Evolutionary conservation across 441 rosid genomes (phyloP).

Genomic region (Sinapis alba): DNA sequence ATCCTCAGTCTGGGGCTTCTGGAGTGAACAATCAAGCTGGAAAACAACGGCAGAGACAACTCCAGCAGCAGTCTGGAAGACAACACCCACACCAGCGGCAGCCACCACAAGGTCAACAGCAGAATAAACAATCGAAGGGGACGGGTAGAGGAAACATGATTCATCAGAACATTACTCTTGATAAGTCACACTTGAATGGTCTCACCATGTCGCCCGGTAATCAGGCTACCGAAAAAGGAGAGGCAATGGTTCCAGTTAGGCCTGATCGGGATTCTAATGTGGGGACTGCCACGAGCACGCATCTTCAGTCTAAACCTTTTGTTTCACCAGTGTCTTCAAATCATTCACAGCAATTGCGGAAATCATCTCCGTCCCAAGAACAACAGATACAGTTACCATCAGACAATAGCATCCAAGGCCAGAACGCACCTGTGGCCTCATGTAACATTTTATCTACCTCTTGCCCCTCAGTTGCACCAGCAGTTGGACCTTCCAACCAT

Average conservation of each 20-base stretch:
- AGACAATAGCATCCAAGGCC: constrained; percentile 65
- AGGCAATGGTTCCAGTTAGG: constrained; percentile 56
- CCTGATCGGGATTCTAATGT: constrained; percentile 72
- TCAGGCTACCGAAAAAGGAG: constrained; percentile 78
- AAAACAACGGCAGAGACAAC: constrained; percentile 81
- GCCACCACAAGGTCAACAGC: constrained; percentile 64
- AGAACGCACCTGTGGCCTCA: constrained; percentile 54
- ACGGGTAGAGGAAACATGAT: constrained; percentile 81
- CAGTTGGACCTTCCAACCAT: constrained; percentile 59
- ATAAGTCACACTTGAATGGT: constrained; percentile 82
- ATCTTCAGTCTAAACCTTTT: constrained; percentile 67
- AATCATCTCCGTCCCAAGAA: constrained; percentile 52
- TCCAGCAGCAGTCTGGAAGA: constrained; percentile 83
- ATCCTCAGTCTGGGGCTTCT: constrained; percentile 58
- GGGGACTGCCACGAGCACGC: constrained; percentile 53
- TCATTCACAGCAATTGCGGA: constrained; percentile 64
- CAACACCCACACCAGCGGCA: constrained; percentile 90
- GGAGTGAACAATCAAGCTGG: constrained; percentile 78
- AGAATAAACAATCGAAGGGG: constrained; percentile 75
- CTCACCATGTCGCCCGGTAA: constrained; percentile 58
- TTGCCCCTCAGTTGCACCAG: constrained; percentile 56
- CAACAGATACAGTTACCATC: constrained; percentile 63
- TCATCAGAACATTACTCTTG: constrained; percentile 67
- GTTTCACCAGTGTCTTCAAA: constrained; percentile 60
- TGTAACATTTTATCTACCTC: constrained; percentile 47